Evolutionary conservation across 2,329 filamentous ascomycete species (phyloP), one percentile per base, ranked within the genome.

Genomic region (Fusarium domesticum): DNA sequence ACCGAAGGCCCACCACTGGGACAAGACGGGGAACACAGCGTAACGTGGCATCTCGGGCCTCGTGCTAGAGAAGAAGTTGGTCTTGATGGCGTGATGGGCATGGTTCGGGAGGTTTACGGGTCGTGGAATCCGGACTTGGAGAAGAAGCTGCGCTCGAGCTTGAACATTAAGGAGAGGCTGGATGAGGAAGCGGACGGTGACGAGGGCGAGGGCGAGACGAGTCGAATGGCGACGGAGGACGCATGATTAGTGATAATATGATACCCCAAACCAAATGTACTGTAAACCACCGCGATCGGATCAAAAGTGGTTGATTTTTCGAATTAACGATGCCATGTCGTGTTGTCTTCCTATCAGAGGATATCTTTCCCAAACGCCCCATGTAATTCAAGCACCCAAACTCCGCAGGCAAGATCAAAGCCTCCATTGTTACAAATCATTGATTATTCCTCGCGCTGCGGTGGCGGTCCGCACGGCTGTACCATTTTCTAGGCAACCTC

Each of bases 11-110:
- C 73, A 11, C 65, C 67, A 45, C 63, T 61, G 64, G 67, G 69
- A 5, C 57, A 72, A 20, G 82, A 81, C 1, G 88, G 87, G 18
- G 88, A 95, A 30, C 84, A 92, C 51, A 75, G 80, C 3, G 75
- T 89, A 6, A 90, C 88, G 37, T 98, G 89, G 77, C 80, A 87
- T 43, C 80, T 96, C 12, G 93, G 93, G 0, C 85, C 89, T 6
- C 78, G 93, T 17, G 92, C 87, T 6, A 93, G 87, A 67, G 76
- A 91, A 6, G 93, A 97, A 66, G 80, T 97, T 28, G 88, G 87
- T 0, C 74, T 83, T n/a, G 77, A 82, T 38, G 88, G 87, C 1
- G 85, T 93, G 11, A 80, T 83, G 15, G 83, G 81, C 1, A 68
- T 96, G 51, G 81, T 90, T 4, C 69, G 80, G 61, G 66, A 76